Base-by-base conservation (phyloP, 2,329 filamentous ascomycete species). In the Fusarium dlaminii region DNA sequence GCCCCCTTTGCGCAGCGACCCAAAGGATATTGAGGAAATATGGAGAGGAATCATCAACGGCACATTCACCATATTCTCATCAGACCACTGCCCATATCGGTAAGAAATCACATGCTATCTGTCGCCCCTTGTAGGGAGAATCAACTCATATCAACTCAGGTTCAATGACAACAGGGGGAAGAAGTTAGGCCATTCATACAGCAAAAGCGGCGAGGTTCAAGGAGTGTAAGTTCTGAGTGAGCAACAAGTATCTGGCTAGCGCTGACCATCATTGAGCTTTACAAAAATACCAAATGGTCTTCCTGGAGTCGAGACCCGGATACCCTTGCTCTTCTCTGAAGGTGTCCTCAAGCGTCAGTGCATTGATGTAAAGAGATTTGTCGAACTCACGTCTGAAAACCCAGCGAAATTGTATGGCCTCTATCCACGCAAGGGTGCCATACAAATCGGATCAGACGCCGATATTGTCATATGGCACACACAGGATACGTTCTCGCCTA, bases 401-500 rank as follows among this genome's bases (percentile, higher is more conserved):
- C 46, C 46, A 6, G 46, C 46, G 30, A 51, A 51, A 10, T 24
- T 51, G 15, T 51, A 51, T 51, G 46, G 46, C 15, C 22, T 51
- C 30, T 51, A 34, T 51, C 46, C 46, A 8, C 46, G 46, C 15
- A 51, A 51, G 30, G 46, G 46, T 7, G 46, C 46, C 11, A 51
- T 51, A 34, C 46, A 51, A 51, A 34, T 51, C n/a, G 46, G 46
- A 51, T 51, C 46, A 51, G 46, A 51, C 11, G 46, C 46, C 46
- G 46, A 51, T 13, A 51, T 51, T 32, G 15, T 51, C 11, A 51
- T 51, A 34, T 51, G 46, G 46, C 46, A 51, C 15, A 13, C 14
- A 51, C 46, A 51, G 1, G 22, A 51, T n/a, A 18, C 5, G 29
- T 51, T 51, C 30, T 5, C 22, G 11, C 46, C 46, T 6, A 51